Evolutionary conservation across 768 basidiomycete species (phyloP), one percentile per base, ranked within the genome.

Genomic region (Leccinum sublutescens): DNA sequence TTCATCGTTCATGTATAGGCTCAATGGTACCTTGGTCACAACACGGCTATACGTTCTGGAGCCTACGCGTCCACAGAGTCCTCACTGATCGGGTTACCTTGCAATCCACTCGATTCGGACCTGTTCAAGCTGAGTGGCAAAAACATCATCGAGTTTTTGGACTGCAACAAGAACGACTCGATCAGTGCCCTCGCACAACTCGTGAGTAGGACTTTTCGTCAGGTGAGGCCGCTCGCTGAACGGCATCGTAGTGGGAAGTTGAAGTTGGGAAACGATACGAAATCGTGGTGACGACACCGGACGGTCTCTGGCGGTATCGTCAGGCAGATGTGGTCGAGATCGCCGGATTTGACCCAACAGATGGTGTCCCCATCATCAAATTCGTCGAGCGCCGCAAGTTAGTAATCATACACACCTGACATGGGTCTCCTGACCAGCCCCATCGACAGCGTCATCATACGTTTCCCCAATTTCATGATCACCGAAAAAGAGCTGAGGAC

Each of bases 11-110:
- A 6, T 23, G 11, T 33, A 17, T 25, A 66, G 66, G 62, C 55
- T 27, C 58, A 15, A 25, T 60, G 48, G 58, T 64, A 58, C n/a
- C 45, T 47, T 3, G 45, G 45, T 47, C 21, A n/a, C 5, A 40
- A 57, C 19, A 21, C 45, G 3, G 14, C 15, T 2, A 51, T 66
- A 34, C 23, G 9, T 50, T 1, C 58, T 9, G n/a, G 5, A 14
- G 21, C 50, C 4, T 60, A 60, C 14, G 36, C 15, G 7, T 15
- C 36, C 36, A 38, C 36, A 15, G 36, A 38, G 36, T 8, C 15
- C 34, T 34, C 34, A 34, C 14, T 34, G 34, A 15, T 38, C 36
- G 36, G 36, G 7, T 38, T 38, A 38, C 36, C 34, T 34, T 34
- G 34, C 34, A 8, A 38, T 38, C 15, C 15, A 17, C 36, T 15